Base-by-base conservation (phyloP, 352 stramenopile genomes). In the Globisporangium nagaii region DNA sequence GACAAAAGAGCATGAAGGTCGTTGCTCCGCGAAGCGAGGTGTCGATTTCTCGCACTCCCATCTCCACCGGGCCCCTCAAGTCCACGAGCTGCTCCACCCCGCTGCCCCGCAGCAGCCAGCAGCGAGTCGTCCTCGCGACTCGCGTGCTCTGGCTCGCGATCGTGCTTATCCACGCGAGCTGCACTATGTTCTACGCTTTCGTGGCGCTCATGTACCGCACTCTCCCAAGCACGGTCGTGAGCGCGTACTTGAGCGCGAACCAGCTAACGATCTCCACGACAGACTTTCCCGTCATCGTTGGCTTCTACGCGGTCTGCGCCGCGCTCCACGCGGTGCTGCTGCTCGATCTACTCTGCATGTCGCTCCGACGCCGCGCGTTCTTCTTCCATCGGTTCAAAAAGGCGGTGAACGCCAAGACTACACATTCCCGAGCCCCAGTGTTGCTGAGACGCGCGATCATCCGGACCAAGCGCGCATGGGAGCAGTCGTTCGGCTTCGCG, bases 211-310 rank as follows among this genome's bases (percentile, higher is more conserved):
- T 52, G 20, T 59, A 59, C 42, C 17, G 34, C 31, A 35, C 15
- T 12, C 30, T 58, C 30, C 52, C 41, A 5, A 28, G 0, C 11
- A 58, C 30, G 5, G 2, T 44, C 4, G 8, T 58, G 30, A 43
- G 32, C 17, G 35, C 32, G 1, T 17, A 50, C 20, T 22, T 58
- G 28, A n/a, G 13, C 10, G 40, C 41, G 20, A 45, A 36, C 20
- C 8, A 58, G 19, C 42, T 73, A 6, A 57, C 46, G 11, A 63
- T 67, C 44, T 28, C 59, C 31, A 53, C 53, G 39, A 56, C n/a
- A 5, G 50, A 63, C 53, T 70, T 60, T 13, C 46, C 57, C 2
- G 15, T 51, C n/a, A 56, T 62, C 11, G 54, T 40, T 0, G 35
- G 24, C 3, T 61, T 59, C 20, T 54, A 70, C 36, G 40, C 36